These are phyloP conservation scores for Blumeria graminis DNA, from an alignment of 2,329 filamentous ascomycete species.

Conservation along the genomic window DNA sequence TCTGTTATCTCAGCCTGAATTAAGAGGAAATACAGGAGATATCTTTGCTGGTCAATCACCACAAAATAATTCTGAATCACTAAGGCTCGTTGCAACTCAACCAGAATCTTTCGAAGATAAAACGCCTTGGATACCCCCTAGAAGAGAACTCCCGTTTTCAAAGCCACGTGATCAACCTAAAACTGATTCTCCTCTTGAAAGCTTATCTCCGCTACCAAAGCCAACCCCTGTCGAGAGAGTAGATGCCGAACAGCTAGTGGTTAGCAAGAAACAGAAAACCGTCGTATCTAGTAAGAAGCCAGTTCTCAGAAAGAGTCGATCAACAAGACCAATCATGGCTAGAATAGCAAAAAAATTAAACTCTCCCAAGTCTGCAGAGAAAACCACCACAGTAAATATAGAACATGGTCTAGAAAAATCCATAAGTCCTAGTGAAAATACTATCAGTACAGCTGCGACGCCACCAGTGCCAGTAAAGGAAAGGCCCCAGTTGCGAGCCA, in stretches of 20 bases:
- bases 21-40: too few species aligned
- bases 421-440: too few species aligned
- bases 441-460: too few species aligned
- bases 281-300: slow-evolving; percentile 1
- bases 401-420: too few species aligned
- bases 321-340: slow-evolving; percentile 2
- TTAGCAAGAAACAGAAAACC: background rate
- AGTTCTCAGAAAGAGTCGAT: slow-evolving; percentile 4
- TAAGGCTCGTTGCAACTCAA: background rate
- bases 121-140: slow-evolving; percentile 9
- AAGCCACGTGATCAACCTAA: slow-evolving; percentile 3
- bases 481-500: too few species aligned
- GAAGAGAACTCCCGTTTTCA: slow-evolving; percentile 11
- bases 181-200: slow-evolving; percentile 1
- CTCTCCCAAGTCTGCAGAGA: background rate
- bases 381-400: too few species aligned
- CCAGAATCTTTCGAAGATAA: slow-evolving; percentile 1
- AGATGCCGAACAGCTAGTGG: background rate
- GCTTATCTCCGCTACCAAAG: slow-evolving; percentile 10
- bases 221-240: slow-evolving; percentile 7
- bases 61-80: too few species aligned
- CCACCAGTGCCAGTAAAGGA: too few species aligned
- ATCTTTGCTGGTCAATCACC: too few species aligned
- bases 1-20: too few species aligned
- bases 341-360: background rate